Evolutionary conservation across 106 monocot species (phyloP).

Genomic region (Platanthera zijinensis): DNA sequence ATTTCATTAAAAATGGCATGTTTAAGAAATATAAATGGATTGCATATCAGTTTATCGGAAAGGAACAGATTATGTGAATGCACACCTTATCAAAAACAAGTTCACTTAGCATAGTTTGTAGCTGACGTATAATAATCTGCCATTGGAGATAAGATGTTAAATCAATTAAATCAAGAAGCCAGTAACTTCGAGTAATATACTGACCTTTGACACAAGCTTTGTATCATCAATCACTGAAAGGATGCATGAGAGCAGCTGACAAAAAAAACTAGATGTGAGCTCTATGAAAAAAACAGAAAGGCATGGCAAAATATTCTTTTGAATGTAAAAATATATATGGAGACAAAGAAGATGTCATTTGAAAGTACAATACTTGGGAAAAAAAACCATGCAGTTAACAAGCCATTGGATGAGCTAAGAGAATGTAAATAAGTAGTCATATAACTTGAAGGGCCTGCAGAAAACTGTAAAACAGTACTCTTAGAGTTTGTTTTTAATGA

Average conservation of each 20-base stretch:
- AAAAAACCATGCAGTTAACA: neutral
- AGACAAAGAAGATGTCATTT: neutral
- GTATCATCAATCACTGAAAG: conserved; percentile 90
- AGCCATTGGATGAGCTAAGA: neutral
- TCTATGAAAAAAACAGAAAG: neutral
- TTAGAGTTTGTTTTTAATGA: too few species aligned
- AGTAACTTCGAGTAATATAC: conserved; percentile 7
- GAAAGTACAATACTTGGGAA: neutral
- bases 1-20: neutral
- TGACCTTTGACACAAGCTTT: conserved; percentile 80
- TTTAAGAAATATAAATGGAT: neutral
- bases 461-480: too few species aligned
- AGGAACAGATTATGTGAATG: neutral
- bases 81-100: conserved; percentile 72
- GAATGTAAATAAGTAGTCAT: neutral
- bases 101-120: conserved; percentile 46
- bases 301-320: neutral
- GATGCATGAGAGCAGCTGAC: conserved; percentile 68
- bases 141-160: conserved; percentile 3
- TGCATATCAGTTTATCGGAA: neutral
- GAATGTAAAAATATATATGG: neutral
- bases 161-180: neutral
- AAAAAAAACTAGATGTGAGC: neutral
- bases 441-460: neutral
- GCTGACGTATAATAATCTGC: conserved; percentile 65